Evolutionary conservation across 2,329 filamentous ascomycete species (phyloP).

Genomic region (Trichoderma sp.): DNA sequence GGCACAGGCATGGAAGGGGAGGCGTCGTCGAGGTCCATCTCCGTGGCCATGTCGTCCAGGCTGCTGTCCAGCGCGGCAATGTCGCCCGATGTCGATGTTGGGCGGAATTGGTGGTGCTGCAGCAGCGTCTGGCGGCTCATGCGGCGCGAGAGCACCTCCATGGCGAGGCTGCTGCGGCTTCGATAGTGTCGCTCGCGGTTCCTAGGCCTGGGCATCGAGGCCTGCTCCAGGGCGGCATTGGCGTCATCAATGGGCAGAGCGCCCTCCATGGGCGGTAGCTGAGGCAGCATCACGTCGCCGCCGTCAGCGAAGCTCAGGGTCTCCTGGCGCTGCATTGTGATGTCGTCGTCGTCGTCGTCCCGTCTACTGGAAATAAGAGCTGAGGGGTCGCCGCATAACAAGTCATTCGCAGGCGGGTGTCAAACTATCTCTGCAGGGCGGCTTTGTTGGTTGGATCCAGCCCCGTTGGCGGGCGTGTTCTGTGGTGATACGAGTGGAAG

Average conservation of each 20-base stretch:
- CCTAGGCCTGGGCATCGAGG: conserved; percentile 12
- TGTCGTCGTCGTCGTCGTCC: conserved; percentile 19
- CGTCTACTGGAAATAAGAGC: neutral
- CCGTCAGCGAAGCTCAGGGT: neutral
- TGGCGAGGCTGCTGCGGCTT: conserved; percentile 5
- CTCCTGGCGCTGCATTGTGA: conserved; percentile 10
- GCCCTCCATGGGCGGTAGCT: neutral
- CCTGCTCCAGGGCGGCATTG: neutral
- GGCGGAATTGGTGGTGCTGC: conserved; percentile 15
- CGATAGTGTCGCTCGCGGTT: neutral
- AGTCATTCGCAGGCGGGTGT: conserved; percentile 9
- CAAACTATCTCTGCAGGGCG: neutral
- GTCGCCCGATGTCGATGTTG: neutral
- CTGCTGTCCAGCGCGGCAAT: neutral
- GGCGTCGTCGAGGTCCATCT: conserved; percentile 18
- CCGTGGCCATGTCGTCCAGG: neutral
- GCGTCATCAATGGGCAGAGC: conserved; percentile 17
- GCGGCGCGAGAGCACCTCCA: conserved; percentile 27
- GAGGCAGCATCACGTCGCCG: neutral
- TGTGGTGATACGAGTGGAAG: neutral
- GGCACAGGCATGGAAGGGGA: neutral
- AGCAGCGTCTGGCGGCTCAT: conserved; percentile 25
- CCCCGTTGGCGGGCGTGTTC: neutral
- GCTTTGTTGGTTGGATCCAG: neutral
- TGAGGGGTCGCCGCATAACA: conserved; percentile 15